A percentile compares a stretch with the other conserved stretches of the same genome.
phyloP scores from a whole-genome alignment of 2,329 filamentous ascomycete species.

The Alternaria tenuissima region DNA sequence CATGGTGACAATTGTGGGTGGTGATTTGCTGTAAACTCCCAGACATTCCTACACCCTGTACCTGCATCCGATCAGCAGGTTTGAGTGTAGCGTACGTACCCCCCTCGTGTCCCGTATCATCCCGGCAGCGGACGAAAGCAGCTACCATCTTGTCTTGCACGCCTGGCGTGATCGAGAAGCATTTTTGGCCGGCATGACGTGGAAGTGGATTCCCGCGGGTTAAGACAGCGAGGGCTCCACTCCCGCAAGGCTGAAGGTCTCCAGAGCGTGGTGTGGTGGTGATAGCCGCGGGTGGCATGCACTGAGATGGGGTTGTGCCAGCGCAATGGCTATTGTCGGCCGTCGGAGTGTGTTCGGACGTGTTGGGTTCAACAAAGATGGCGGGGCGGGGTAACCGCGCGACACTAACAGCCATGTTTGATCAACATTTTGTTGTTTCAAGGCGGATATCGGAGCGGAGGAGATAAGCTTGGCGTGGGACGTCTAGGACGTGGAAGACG shows the following conservation, averaged over 20 bases:
- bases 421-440: constrained; percentile 7
- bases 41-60: constrained; percentile 14
- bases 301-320: background rate
- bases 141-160: constrained; percentile 25
- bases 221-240: constrained; percentile 1
- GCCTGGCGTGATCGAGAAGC: constrained; percentile 13
- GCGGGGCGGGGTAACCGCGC: constrained; percentile 7
- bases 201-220: constrained; percentile 1
- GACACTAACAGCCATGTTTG: background rate
- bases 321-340: background rate
- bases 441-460: constrained; percentile 1
- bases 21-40: constrained; percentile 14
- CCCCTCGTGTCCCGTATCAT: constrained; percentile 19
- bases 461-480: background rate
- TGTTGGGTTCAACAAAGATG: constrained; percentile 2
- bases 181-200: constrained; percentile 12
- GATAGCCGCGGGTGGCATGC: constrained; percentile 2
- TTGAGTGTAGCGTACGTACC: constrained; percentile 10
- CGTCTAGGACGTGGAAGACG: background rate
- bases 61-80: constrained; percentile 17
- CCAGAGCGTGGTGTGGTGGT: background rate
- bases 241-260: constrained; percentile 14
- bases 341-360: constrained; percentile 6
- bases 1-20: background rate
- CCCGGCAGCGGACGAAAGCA: constrained; percentile 25